Evolutionary conservation across 768 basidiomycete genomes (phyloP).

Genomic region (Exidia glandulosa): DNA sequence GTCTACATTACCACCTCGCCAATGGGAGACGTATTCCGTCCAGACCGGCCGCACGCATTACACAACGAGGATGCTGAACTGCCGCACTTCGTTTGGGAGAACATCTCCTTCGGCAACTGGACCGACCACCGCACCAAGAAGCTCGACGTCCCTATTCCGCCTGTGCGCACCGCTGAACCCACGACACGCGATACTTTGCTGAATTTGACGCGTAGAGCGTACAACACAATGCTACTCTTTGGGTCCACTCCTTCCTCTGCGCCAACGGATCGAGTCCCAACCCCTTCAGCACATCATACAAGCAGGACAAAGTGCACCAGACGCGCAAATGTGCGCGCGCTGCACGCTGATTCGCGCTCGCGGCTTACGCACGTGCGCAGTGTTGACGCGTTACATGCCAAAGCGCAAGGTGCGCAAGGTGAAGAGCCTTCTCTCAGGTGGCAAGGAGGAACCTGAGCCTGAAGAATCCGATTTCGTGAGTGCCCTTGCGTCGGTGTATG

Average conservation of each 20-base stretch:
- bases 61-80: slow-evolving; percentile 32
- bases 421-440: slow-evolving; percentile 64
- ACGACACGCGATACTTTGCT: background rate
- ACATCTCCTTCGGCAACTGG: slow-evolving; percentile 68
- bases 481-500: slow-evolving; percentile 7
- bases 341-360: too few species aligned
- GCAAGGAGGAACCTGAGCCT: slow-evolving; percentile 25
- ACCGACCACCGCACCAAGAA: slow-evolving; percentile 45
- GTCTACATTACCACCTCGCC: slow-evolving; percentile 63
- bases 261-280: slow-evolving; percentile 56
- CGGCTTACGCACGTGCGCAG: slow-evolving; percentile 27
- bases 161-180: slow-evolving; percentile 31
- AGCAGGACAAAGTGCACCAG: slow-evolving; percentile 51
- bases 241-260: slow-evolving; percentile 72
- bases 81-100: slow-evolving; percentile 65
- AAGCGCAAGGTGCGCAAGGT: slow-evolving; percentile 65
- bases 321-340: slow-evolving; percentile 55
- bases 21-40: slow-evolving; percentile 45
- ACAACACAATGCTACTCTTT: slow-evolving; percentile 66
- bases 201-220: slow-evolving; percentile 41
- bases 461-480: slow-evolving; percentile 20
- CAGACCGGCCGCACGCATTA: slow-evolving; percentile 15
- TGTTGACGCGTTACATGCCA: slow-evolving; percentile 75
- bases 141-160: slow-evolving; percentile 53
- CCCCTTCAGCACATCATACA: slow-evolving; percentile 41